Conservation (phyloP, 768 basidiomycete species). For the Hericium coralloides region DNA sequence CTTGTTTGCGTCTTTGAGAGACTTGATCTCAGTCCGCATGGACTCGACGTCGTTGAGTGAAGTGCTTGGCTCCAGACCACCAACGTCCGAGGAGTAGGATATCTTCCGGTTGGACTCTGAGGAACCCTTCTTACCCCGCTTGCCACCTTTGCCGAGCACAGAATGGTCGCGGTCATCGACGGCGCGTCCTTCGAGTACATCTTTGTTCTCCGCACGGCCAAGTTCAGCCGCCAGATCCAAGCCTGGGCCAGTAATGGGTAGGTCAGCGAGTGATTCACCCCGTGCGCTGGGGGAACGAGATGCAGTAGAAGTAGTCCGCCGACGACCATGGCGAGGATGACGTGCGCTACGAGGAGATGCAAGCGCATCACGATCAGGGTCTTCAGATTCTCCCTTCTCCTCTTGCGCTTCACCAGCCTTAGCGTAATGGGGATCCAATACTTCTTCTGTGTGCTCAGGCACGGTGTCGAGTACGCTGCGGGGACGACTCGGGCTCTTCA, state of each 20-base stretch:
- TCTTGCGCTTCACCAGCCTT: constrained; percentile 24
- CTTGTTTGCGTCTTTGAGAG: constrained; percentile 91
- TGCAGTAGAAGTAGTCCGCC: constrained; percentile 36
- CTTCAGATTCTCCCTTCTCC: constrained; percentile 34
- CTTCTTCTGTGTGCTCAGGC: constrained; percentile 30
- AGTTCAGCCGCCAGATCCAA: constrained; percentile 88
- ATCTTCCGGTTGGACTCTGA: constrained; percentile 22
- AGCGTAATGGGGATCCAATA: constrained; percentile 39
- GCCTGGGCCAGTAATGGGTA: constrained; percentile 83
- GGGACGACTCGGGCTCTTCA: constrained; percentile 46
- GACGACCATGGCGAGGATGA: constrained; percentile 38
- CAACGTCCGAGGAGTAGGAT: constrained; percentile 26
- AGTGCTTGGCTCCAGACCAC: constrained; percentile 34
- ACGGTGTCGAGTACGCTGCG: constrained; percentile 48
- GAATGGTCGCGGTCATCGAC: constrained; percentile 41
- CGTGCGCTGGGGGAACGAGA: constrained; percentile 41
- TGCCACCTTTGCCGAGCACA: constrained; percentile 27
- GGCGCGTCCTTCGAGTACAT: constrained; percentile 50
- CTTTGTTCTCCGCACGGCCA: constrained; percentile 86
- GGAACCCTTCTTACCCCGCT: constrained; percentile 30
- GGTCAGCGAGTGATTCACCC: constrained; percentile 78
- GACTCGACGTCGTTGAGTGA: constrained; percentile 57
- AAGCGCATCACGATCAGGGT: constrained; percentile 17
- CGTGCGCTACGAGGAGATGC: constrained; percentile 32
- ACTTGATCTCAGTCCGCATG: constrained; percentile 82